Conservation (phyloP, 352 stramenopile genomes). For the Globisporangium ultimum region DNA sequence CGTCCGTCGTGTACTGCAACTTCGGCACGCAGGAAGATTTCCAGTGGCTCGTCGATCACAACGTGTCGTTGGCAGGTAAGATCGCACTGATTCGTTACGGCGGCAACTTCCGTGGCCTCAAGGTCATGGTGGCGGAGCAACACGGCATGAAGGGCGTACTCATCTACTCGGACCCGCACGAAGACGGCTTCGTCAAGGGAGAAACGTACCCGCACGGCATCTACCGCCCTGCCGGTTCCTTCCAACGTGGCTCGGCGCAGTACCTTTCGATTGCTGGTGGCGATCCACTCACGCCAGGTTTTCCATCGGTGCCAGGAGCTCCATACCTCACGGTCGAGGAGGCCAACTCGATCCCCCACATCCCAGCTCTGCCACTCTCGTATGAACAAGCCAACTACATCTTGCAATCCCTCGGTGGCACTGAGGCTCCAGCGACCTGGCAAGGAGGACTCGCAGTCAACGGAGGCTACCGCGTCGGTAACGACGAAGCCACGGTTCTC, state of each 20-base stretch:
- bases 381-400: slow-evolving; percentile 84
- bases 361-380: slow-evolving; percentile 64
- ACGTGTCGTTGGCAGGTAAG: slow-evolving; percentile 72
- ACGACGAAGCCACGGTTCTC: slow-evolving; percentile 54
- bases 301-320: slow-evolving; percentile 41
- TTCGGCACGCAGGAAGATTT: slow-evolving; percentile 83
- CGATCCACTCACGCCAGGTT: slow-evolving; percentile 64
- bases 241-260: slow-evolving; percentile 85
- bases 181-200: slow-evolving; percentile 76
- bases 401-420: slow-evolving; percentile 62
- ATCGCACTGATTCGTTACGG: slow-evolving; percentile 88
- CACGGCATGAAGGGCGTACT: slow-evolving; percentile 72
- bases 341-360: slow-evolving; percentile 55
- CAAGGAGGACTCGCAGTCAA: slow-evolving; percentile 60
- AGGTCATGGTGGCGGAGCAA: slow-evolving; percentile 82
- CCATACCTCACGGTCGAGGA: slow-evolving; percentile 41
- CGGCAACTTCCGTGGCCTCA: slow-evolving; percentile 66
- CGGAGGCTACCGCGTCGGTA: slow-evolving; percentile 69
- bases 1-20: slow-evolving; percentile 85
- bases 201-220: slow-evolving; percentile 75
- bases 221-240: slow-evolving; percentile 68
- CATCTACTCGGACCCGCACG: slow-evolving; percentile 87
- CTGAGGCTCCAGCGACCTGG: slow-evolving; percentile 46
- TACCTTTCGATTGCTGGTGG: slow-evolving; percentile 76
- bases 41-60: slow-evolving; percentile 57